Evolutionary conservation across 2,329 filamentous ascomycete genomes (phyloP), one percentile per base, ranked within the genome.

Genomic region (Botryotinia globosa): DNA sequence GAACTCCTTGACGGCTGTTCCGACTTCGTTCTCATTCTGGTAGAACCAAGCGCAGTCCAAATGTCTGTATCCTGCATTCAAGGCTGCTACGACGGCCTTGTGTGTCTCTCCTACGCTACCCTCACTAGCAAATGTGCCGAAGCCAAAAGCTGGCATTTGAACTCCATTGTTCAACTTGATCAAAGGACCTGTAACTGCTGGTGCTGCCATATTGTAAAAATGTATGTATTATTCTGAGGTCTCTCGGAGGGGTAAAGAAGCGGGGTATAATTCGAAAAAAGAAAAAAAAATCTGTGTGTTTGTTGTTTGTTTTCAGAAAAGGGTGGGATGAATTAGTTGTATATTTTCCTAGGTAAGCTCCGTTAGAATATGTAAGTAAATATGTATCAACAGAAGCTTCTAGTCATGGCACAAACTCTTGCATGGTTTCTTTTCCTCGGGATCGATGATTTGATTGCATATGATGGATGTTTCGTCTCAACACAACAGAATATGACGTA

Each of bases 11-110:
- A 97, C 86, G 14, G 91, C 93, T 80, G 90, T 84, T 75, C 94
- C 94, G n/a, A 97, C 93, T 81, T 95, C 92, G 62, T 90, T 87
- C 82, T 97, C 94, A 81, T 97, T 94, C 77, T 86, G 88, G 82
- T 94, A 94, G 83, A 90, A 92, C 85, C 91, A 93, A 4, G 92
- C 90, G 76, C 89, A 88, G 83, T 94, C 92, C 77, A 94, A 86
- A 75, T 89, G 85, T 78, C 83, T 83, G 80, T 91, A 94, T 37
- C 91, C 91, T 22, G 88, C 82, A 69, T 87, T 85, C 76, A 94
- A 89, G 48, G 92, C 91, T 72, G 82, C 85, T 73, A 90, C 86
- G 25, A 86, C 82, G 8, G 81, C 81, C 64, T 81, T 77, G 74
- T 86, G 83, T 58, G 83, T 80, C 64, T 79, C 82, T 64, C 84